phyloP scores from a whole-genome alignment of 768 basidiomycete species.

The Plicaturopsis crispa region DNA sequence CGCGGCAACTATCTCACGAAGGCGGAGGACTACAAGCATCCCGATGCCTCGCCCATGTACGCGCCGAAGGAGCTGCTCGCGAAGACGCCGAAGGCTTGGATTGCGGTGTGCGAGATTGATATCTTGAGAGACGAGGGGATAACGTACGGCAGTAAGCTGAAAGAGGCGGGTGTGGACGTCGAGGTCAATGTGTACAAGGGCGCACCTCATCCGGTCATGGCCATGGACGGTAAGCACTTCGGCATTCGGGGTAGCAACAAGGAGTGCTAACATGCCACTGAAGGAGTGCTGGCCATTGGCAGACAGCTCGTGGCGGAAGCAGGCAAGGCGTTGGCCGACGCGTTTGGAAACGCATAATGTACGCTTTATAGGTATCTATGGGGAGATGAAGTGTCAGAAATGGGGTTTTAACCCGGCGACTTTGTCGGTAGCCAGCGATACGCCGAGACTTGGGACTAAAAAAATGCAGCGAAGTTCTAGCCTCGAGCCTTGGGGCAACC shows the following conservation, averaged over 20 bases:
- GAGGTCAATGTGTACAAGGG: conserved; percentile 51
- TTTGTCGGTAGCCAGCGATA: too few relatives aligned
- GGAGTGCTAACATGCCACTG: not conserved
- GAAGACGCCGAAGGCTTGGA: conserved; percentile 50
- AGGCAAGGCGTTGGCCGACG: conserved; percentile 23
- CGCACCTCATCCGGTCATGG: conserved; percentile 68
- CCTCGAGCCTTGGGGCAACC: too few relatives aligned
- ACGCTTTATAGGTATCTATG: too few relatives aligned
- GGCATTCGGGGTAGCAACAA: not conserved
- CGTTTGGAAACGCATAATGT: conserved; percentile 16
- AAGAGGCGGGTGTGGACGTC: conserved; percentile 40
- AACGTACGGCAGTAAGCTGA: conserved; percentile 52
- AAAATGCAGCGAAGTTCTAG: too few relatives aligned
- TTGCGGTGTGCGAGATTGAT: conserved; percentile 59
- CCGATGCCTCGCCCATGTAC: conserved; percentile 68
- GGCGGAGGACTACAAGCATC: conserved; percentile 47
- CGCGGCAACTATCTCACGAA: conserved; percentile 61
- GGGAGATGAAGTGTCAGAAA: too few relatives aligned
- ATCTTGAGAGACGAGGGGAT: conserved; percentile 62
- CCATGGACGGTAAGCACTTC: conserved; percentile 55
- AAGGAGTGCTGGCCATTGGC: conserved; percentile 29
- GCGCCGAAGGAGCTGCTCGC: conserved; percentile 48
- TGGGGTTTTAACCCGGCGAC: too few relatives aligned
- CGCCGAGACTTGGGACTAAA: too few relatives aligned
- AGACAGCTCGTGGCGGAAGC: conserved; percentile 30